phyloP scores from a whole-genome alignment of 208 protist genomes.

The Acanthamoeba healyi region DNA sequence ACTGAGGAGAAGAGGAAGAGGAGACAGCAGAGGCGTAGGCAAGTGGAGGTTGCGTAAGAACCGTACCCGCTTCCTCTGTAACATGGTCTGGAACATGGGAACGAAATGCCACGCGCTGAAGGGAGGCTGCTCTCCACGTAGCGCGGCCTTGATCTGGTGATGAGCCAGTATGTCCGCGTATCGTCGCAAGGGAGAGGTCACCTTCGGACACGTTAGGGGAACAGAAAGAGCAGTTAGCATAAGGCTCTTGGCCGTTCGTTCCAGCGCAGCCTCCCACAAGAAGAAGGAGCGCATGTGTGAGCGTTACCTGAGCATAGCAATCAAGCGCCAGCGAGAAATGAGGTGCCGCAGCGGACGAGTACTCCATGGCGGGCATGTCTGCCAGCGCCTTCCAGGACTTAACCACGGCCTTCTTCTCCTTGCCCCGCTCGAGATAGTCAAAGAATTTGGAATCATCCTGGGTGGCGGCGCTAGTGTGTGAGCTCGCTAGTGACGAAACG shows the following conservation, averaged over 20 bases:
- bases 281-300: too few relatives aligned
- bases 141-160: conserved; percentile 63
- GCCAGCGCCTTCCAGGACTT: conserved; percentile 53
- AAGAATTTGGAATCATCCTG: conserved; percentile 16
- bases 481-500: neutral
- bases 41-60: neutral
- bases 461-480: too few relatives aligned
- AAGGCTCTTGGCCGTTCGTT: too few relatives aligned
- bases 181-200: conserved; percentile 49
- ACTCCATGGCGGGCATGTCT: neutral
- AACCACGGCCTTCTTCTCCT: conserved; percentile 10
- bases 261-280: neutral
- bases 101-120: conserved; percentile 47
- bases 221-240: neutral
- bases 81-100: conserved; percentile 45
- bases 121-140: neutral
- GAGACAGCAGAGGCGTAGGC: too few relatives aligned
- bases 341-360: neutral
- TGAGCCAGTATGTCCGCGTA: conserved; percentile 62
- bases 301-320: conserved; percentile 1
- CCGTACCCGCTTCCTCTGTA: neutral
- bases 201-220: neutral
- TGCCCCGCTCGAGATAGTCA: neutral
- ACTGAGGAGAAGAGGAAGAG: neutral
- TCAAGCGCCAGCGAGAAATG: conserved; percentile 49